Evolutionary conservation across 2,329 filamentous ascomycete genomes (phyloP), one percentile per base, ranked within the genome.

Genomic region (Fusarium sp.): DNA sequence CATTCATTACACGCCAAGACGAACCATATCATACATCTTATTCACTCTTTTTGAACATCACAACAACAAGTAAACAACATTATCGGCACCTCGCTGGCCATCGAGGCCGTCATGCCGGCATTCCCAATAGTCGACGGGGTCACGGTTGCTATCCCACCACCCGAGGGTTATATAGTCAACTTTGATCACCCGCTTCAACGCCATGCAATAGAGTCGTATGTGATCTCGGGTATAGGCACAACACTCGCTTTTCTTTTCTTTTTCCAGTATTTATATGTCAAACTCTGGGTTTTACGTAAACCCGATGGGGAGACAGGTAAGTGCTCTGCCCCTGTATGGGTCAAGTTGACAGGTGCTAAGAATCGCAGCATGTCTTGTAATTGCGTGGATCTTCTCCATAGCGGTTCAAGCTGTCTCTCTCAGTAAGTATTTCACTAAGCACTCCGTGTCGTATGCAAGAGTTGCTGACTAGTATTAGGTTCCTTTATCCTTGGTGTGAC

Each of bases 141-240:
- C 12, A 48, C 49, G 12, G 73, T 76, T 26, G 72, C 61, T 14
- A 50, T 76, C 8, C 44, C 32, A 3, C 72, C 80, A 7, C 80
- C 80, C 0, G 61, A 69, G 2, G 79, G 69, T n/a, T 82, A 81
- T 55, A 58, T 70, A 3, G 77, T 81, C 27, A 67, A 82, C 62
- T 80, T 82, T 48, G 73, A 77, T 6, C 64, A 81, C 38, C 81
- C 80, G 1, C 67, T 73, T n/a, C 64, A 69, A 11, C 72, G 73
- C 1, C 64, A 72, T 11, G 73, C 70, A 18, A n/a, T 69, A 9
- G 71, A 57, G 10, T 54, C 74, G 3, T 78, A 78, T 27, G 30
- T 66, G 5, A 42, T 71, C 6, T 70, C 65, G 2, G 69, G 67
- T 8, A 26, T 77, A 18, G 74, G 76, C 15, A 73, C 66, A 20